Percentiles rank a stretch among this genome's conserved stretches.
Conservation (phyloP, 2,329 filamentous ascomycete genomes). For the Alternaria ventricosa region DNA sequence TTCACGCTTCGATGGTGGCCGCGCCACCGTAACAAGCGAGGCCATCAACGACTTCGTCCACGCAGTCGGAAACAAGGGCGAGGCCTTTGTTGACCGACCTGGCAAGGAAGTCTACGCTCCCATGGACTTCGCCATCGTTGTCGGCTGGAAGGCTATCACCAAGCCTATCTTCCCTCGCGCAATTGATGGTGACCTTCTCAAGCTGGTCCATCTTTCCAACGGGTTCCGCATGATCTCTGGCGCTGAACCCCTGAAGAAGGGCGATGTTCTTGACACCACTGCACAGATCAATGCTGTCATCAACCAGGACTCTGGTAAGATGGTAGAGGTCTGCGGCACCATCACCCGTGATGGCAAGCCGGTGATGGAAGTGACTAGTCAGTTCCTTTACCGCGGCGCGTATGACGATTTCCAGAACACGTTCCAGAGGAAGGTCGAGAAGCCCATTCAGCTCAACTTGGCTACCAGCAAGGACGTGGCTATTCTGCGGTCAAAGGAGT, state of each 20-base stretch:
- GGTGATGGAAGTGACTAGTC: conserved; percentile 98
- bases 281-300: conserved; percentile 97
- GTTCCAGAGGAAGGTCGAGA: conserved; percentile 97
- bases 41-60: conserved; percentile 99
- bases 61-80: conserved; percentile 95
- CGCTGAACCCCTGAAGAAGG: conserved; percentile 92
- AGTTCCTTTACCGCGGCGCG: conserved; percentile 92
- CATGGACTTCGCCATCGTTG: conserved; percentile 99
- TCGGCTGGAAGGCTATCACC: conserved; percentile 98
- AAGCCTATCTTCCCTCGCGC: conserved; percentile 98
- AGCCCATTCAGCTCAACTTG: conserved; percentile 90
- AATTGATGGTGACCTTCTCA: conserved; percentile 94
- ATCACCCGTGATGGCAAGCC: conserved; percentile 82
- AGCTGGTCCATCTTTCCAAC: conserved; percentile 96
- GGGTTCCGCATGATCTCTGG: conserved; percentile 98
- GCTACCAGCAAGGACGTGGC: conserved; percentile 89
- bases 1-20: conserved; percentile 87
- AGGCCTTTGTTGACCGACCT: conserved; percentile 94
- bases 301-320: conserved; percentile 98
- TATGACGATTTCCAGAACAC: conserved; percentile 98
- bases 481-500: conserved; percentile 93
- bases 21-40: conserved; percentile 83
- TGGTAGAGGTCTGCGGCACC: conserved; percentile 99
- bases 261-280: conserved; percentile 88
- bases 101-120: conserved; percentile 94